phyloP scores from a whole-genome alignment of 1,284 basidiomycete genomes.

The Caloboletus inedulis region DNA sequence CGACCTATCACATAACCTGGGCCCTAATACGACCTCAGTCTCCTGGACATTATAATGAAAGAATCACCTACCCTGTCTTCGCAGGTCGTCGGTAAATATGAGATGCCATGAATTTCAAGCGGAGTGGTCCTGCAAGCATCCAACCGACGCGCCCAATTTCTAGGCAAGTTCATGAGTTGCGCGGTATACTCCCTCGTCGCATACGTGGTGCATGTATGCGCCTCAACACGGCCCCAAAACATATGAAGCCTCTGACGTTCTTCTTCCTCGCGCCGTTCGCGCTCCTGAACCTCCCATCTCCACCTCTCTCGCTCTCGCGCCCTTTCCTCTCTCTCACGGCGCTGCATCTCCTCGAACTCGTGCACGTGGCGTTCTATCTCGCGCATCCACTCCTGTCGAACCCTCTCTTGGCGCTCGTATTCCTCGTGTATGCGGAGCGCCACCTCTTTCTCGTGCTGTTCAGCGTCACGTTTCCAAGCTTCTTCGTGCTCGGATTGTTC shows the following conservation, averaged over 20 bases:
- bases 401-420: background rate
- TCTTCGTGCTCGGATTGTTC: background rate
- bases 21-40: slow-evolving; percentile 14
- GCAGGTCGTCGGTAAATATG: background rate
- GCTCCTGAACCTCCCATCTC: slow-evolving; percentile 15
- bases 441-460: background rate
- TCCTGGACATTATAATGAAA: background rate
- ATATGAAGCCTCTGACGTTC: background rate
- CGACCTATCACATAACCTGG: slow-evolving; percentile 21
- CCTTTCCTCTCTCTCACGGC: background rate
- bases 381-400: slow-evolving; percentile 4
- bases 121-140: slow-evolving; percentile 11
- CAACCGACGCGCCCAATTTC: background rate
- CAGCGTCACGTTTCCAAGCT: background rate
- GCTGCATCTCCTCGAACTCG: slow-evolving; percentile 2
- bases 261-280: slow-evolving; percentile 4
- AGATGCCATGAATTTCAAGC: slow-evolving; percentile 27
- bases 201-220: slow-evolving; percentile 26
- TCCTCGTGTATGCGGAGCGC: background rate
- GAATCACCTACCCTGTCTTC: background rate
- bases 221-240: slow-evolving; percentile 21
- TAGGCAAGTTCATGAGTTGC: slow-evolving; percentile 18
- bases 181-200: slow-evolving; percentile 30
- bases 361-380: slow-evolving; percentile 5
- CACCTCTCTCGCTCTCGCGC: slow-evolving; percentile 6